Evolutionary conservation across 2,329 filamentous ascomycete species (phyloP).

Genomic region (Volutella citrinella): DNA sequence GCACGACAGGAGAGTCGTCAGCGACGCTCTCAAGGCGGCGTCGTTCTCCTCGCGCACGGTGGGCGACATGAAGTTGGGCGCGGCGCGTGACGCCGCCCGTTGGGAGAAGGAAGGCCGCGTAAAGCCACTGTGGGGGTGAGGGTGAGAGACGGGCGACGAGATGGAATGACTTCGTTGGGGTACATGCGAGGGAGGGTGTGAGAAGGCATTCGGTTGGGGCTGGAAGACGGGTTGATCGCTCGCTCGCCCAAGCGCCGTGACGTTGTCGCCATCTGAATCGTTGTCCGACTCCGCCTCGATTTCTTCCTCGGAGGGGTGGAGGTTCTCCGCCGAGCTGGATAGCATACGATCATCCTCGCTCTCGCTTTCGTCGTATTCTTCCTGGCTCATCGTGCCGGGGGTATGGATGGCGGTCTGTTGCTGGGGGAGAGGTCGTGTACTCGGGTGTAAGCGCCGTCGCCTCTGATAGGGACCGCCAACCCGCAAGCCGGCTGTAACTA

Average conservation of each 20-base stretch:
- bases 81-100: conserved; percentile 44
- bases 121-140: conserved; percentile 48
- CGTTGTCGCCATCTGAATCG: conserved; percentile 66
- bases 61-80: conserved; percentile 66
- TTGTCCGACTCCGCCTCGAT: conserved; percentile 45
- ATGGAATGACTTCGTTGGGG: conserved; percentile 49
- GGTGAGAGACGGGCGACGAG: conserved; percentile 44
- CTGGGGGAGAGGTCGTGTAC: conserved; percentile 32
- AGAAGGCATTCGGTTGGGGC: conserved; percentile 89
- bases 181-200: conserved; percentile 66
- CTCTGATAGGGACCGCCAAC: conserved; percentile 65
- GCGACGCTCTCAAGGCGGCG: conserved; percentile 82
- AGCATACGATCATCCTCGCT: conserved; percentile 75
- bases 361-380: conserved; percentile 92
- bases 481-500: conserved; percentile 82
- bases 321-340: conserved; percentile 57
- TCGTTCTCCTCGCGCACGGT: conserved; percentile 85
- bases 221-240: conserved; percentile 62
- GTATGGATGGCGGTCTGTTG: conserved; percentile 40
- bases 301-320: conserved; percentile 35
- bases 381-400: conserved; percentile 71
- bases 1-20: conserved; percentile 95
- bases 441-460: conserved; percentile 49
- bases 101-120: conserved; percentile 48
- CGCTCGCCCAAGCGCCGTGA: conserved; percentile 70